Base-by-base conservation (phyloP, 768 basidiomycete genomes). In the Omphalotus guepiniiformis region DNA sequence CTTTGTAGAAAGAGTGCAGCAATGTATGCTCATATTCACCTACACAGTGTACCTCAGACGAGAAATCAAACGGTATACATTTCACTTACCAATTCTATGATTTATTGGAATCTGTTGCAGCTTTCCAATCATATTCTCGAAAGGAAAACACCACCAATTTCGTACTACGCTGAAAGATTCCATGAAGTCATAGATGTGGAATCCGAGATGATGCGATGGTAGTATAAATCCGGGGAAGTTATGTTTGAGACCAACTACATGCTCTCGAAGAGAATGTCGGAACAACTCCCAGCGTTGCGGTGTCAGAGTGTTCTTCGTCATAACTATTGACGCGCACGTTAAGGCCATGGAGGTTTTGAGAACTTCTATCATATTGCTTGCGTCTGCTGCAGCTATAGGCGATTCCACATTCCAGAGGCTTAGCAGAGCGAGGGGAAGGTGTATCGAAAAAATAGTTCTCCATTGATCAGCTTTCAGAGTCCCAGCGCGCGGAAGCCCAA, bases 391-490 rank as follows among this genome's bases (percentile, higher is more conserved):
- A 3, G 32, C 19, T 7, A 49, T 13, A 1, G 40, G 39, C 8
- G 32, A 23, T 7, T 38, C 32, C 0, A 21, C 22, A 15, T 57
- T 32, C 53, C 61, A 63, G 7, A 61, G 23, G 13, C 56, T 58
- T 5, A 61, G 42, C 1, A 65, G 40, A 0, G 58, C 51, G 1
- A 65, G 18, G 1, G 59, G 62, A 2, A 65, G 37, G 28, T 57
- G 50, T 18, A 59, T 39, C 0, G 36, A 53, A 15, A 39, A 36
- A 1, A 58, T 11, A 0, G 47, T 39, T 1, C 49, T 16, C 60
- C 62, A 65, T 27, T 65, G 23, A 6, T 63, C 58, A 1, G 60
- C 58, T 40, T 64, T 65, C 15, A 65, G 43, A 0, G 41, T 60
- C 5, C 64, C 57, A 11, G 55, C 58, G 2, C 15, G 16, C 2